Evolutionary conservation across 768 basidiomycete species (phyloP), one percentile per base, ranked within the genome.

Genomic region (Russula ochroleuca): DNA sequence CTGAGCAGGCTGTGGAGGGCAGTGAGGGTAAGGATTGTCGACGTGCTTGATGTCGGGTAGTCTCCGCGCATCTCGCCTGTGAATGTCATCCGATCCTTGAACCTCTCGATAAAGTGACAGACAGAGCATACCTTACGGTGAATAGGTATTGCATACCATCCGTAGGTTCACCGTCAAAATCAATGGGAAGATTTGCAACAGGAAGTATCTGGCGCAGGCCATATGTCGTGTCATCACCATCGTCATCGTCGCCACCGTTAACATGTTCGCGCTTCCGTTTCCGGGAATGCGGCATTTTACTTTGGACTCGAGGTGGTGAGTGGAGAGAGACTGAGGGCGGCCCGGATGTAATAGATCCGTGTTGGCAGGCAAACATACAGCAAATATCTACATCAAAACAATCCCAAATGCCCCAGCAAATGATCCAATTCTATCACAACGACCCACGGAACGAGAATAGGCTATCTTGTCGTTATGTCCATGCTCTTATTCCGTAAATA

Each of bases 131-230:
- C 91, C 91, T 82, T 48, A 92, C 91, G 56, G 83, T 83, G 73
- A 92, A 92, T 48, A 93, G 78, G 72, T 93, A 92, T 69, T 92
- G 81, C 80, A 88, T 68, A 2, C 91, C 91, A 74, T 92, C 86
- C 69, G 74, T 72, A 0, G 91, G 90, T 54, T 80, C 80, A 28
- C 78, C 82, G 66, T 83, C 75, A 71, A 87, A 93, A 70, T 87
- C 79, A 21, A 75, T 71, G n/a, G 90, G 88, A 55, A 93, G 80
- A 69, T 85, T 80, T 21, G 91, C 90, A n/a, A 93, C 88, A 19
- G 91, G 91, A 3, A 93, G 78, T 28, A 83, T 87, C 73, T 91
- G 90, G 66, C 76, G 83, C n/a, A 67, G 23, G 48, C 89, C 89
- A 56, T 83, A 80, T 9, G 79, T 72, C 17, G 81, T 77, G 56